Evolutionary conservation across 2,329 filamentous ascomycete genomes (phyloP).

Genomic region (Claviceps digitariae): DNA sequence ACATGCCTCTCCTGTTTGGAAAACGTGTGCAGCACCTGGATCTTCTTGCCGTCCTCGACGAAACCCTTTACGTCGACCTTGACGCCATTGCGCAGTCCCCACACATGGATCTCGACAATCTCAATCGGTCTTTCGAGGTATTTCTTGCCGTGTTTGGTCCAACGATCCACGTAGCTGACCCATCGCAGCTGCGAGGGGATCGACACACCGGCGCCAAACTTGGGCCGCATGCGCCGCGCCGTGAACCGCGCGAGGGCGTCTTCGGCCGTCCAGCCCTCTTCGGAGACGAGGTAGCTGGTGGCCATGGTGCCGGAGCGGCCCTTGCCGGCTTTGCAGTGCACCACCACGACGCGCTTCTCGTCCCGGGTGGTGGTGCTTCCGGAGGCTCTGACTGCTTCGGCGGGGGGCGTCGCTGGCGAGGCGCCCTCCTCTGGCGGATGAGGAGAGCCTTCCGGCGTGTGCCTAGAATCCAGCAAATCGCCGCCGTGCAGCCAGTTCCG

Average conservation of each 20-base stretch:
- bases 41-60: conserved; percentile 76
- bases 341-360: conserved; percentile 58
- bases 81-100: conserved; percentile 77
- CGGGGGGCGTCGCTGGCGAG: conserved; percentile 6
- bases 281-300: conserved; percentile 80
- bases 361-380: conserved; percentile 13
- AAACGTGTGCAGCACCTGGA: conserved; percentile 75
- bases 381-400: conserved; percentile 3
- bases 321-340: conserved; percentile 96
- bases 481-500: conserved; percentile 63
- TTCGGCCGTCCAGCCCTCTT: conserved; percentile 51
- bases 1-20: conserved; percentile 55
- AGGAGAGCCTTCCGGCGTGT: not conserved
- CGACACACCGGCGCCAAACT: conserved; percentile 78
- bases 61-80: conserved; percentile 79
- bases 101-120: conserved; percentile 77
- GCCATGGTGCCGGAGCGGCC: conserved; percentile 79
- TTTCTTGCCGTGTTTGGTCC: conserved; percentile 59
- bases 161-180: conserved; percentile 78
- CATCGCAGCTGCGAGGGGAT: conserved; percentile 88
- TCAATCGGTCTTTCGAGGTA: conserved; percentile 78
- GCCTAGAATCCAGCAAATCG: conserved; percentile 18
- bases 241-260: conserved; percentile 50
- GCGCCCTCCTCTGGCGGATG: not conserved
- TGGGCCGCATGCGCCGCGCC: conserved; percentile 72